phyloP scores from a whole-genome alignment of 202 grass and related monocot species.

The Panicum virgatum region DNA sequence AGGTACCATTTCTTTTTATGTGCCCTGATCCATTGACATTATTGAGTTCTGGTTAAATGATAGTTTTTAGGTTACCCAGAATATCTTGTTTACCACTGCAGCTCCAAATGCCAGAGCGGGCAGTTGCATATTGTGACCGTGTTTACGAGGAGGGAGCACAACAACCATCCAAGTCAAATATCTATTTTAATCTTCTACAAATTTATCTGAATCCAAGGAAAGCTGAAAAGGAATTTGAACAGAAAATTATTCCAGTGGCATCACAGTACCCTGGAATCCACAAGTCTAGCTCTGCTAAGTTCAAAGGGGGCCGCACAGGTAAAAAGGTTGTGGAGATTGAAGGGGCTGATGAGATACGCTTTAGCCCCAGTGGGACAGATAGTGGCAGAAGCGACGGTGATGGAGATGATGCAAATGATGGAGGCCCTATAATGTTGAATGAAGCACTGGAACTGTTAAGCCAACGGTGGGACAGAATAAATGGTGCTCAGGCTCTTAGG shows the following conservation, averaged over 20 bases:
- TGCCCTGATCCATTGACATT: not conserved
- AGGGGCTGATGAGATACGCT: slow-evolving; percentile 68
- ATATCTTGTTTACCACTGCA: slow-evolving; percentile 47
- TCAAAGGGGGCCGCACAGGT: slow-evolving; percentile 60
- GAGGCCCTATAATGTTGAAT: slow-evolving; percentile 91
- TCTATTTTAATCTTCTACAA: slow-evolving; percentile 94
- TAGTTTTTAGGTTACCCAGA: slow-evolving; percentile 30
- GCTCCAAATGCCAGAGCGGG: slow-evolving; percentile 81
- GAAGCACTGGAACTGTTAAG: slow-evolving; percentile 91
- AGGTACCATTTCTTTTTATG: slow-evolving; percentile 58
- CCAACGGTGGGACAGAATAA: slow-evolving; percentile 97
- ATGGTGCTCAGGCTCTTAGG: slow-evolving; percentile 94
- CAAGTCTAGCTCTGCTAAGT: slow-evolving; percentile 52
- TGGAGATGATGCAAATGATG: slow-evolving; percentile 77
- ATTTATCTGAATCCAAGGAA: slow-evolving; percentile 95
- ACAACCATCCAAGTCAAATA: slow-evolving; percentile 86
- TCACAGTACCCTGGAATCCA: slow-evolving; percentile 66
- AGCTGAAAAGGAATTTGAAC: slow-evolving; percentile 71
- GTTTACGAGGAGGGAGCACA: slow-evolving; percentile 73
- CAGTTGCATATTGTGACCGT: slow-evolving; percentile 92
- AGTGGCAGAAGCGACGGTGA: slow-evolving; percentile 95
- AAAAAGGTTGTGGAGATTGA: slow-evolving; percentile 96
- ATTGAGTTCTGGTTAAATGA: slow-evolving; percentile 21
- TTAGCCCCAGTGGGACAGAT: slow-evolving; percentile 80
- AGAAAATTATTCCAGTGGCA: slow-evolving; percentile 58